phyloP scores from a whole-genome alignment of 2,329 filamentous ascomycete species.

The Akanthomyces lecanii region DNA sequence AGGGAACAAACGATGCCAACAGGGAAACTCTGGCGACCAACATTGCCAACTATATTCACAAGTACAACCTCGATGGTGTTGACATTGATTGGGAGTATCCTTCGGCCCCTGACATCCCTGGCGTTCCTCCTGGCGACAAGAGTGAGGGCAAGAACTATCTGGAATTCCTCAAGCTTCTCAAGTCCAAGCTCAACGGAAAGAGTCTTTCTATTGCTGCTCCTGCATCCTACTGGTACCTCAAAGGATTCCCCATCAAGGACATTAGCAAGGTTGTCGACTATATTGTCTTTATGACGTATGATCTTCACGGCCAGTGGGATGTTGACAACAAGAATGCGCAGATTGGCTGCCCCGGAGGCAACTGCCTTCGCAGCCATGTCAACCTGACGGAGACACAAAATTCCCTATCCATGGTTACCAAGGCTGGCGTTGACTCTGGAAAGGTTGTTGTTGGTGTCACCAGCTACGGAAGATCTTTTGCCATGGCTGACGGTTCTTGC shows the following conservation, averaged over 20 bases:
- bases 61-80: slow-evolving; percentile 12
- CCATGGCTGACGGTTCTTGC: slow-evolving; percentile 26
- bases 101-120: slow-evolving; percentile 19
- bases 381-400: slow-evolving; percentile 34
- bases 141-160: slow-evolving; percentile 18
- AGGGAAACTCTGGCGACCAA: slow-evolving; percentile 28
- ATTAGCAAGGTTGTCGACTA: slow-evolving; percentile 25
- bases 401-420: slow-evolving; percentile 34
- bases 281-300: slow-evolving; percentile 28
- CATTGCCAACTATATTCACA: slow-evolving; percentile 20
- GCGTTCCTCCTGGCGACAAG: slow-evolving; percentile 14
- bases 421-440: slow-evolving; percentile 26
- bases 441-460: slow-evolving; percentile 31
- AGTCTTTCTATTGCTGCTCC: slow-evolving; percentile 25
- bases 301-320: slow-evolving; percentile 26
- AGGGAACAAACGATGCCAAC: slow-evolving; percentile 30
- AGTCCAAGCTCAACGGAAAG: slow-evolving; percentile 8
- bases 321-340: slow-evolving; percentile 21
- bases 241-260: slow-evolving; percentile 22
- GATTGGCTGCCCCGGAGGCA: slow-evolving; percentile 27
- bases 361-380: slow-evolving; percentile 32
- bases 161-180: slow-evolving; percentile 11
- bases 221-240: slow-evolving; percentile 28
- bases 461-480: slow-evolving; percentile 30
- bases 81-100: slow-evolving; percentile 17